phyloP scores from a whole-genome alignment of 768 basidiomycete genomes.

The Cytidiella melzeri region DNA sequence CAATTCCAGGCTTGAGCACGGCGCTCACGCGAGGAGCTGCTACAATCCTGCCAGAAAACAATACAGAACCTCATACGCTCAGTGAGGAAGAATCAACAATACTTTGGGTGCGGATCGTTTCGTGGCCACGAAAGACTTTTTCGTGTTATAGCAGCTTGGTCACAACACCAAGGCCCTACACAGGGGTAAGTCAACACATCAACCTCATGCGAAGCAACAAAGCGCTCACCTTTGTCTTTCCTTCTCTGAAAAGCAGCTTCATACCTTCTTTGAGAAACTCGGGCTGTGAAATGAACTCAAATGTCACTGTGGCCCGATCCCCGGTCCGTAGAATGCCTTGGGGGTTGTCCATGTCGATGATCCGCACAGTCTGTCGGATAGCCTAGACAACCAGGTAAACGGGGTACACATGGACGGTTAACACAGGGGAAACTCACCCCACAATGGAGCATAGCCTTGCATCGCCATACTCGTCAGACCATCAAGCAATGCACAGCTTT shows the following conservation, averaged over 20 bases:
- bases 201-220: constrained; percentile 2
- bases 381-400: constrained; percentile 42
- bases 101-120: not conserved
- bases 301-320: constrained; percentile 89
- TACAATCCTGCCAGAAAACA: too few relatives aligned
- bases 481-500: constrained; percentile 1
- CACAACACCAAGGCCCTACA: constrained; percentile 71
- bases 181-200: not conserved
- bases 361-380: constrained; percentile 86
- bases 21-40: too few relatives aligned
- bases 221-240: constrained; percentile 78
- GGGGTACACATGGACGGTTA: constrained; percentile 1
- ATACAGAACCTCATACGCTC: not conserved
- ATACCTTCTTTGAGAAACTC: constrained; percentile 92
- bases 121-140: not conserved
- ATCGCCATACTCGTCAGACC: not conserved
- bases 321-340: constrained; percentile 89
- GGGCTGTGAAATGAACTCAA: constrained; percentile 89
- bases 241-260: constrained; percentile 91
- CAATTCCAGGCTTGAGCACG: too few relatives aligned
- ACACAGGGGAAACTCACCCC: constrained; percentile 45
- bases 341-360: constrained; percentile 86
- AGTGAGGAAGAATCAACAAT: not conserved
- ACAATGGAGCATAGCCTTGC: constrained; percentile 86
- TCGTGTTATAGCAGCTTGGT: constrained; percentile 50